Evolutionary conservation across 2,329 filamentous ascomycete genomes (phyloP), one percentile per base, ranked within the genome.

Genomic region (Colletotrichum chrysophilum): DNA sequence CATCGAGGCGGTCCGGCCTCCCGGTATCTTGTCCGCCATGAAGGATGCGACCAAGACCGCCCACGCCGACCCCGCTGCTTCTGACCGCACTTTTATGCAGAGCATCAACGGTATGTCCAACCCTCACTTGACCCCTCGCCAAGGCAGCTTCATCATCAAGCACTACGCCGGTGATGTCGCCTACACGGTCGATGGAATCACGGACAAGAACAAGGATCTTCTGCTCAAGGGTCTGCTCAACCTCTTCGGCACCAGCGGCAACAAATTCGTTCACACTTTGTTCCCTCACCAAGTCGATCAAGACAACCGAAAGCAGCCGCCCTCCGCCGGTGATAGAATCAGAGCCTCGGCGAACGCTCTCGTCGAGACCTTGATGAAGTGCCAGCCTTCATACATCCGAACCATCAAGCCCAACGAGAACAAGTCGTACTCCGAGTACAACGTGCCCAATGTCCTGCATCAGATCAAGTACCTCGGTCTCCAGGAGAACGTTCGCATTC

Each of bases 351-450:
- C 97, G 10, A 99, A 99, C 82, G 96, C 97, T 60, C 90, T 99
- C 24, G 97, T 99, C 2, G 93, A 96, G 1, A 98, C 97, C 1
- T 86, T 99, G 80, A 98, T 98, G 96, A 98, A 98, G 86, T 96
- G 96, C 72, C 95, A 97, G 79, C 97, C 97, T 2, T 98, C 96
- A 4, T 99, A 99, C 82, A 99, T 99, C 80, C 95, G 97, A 83
- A 99, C 97, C 1, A 98, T 99, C 87, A 99, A 99, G 86, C 97
- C 97, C 3, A 99, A 99, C 87, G 97, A 99, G 86, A 98, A 98
- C 88, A 99, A 98, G 85, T 98, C 96, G 4, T 94, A 96, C 0
- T 93, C 92, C 13, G 97, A 99, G 83, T 99, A 98, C 85, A 98
- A 98, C 80, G 90, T 91, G 24, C 92, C 93, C 34, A 98, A 98